These are phyloP conservation scores for Parathielavia hyrcaniae DNA, from an alignment of 495 filamentous ascomycete species.

Conservation along the genomic window DNA sequence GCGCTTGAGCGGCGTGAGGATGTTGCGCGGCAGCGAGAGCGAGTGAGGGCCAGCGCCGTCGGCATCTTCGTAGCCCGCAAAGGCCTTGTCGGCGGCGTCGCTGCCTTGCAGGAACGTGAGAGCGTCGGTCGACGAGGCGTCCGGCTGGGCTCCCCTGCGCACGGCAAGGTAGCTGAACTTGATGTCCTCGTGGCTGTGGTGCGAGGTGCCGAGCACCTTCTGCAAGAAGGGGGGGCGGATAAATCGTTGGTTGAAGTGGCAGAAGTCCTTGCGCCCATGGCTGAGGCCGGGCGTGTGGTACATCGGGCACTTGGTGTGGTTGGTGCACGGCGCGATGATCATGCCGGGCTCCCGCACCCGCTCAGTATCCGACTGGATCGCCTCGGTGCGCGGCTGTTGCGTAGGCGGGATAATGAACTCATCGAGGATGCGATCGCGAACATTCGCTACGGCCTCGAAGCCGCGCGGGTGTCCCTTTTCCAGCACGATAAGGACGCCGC, in stretches of 20 bases:
- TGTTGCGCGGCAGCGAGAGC: slow-evolving; percentile 66
- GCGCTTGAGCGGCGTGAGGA: slow-evolving; percentile 78
- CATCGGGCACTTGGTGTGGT: slow-evolving; percentile 83
- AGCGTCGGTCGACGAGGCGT: neutral
- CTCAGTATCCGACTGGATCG: slow-evolving; percentile 22
- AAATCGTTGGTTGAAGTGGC: slow-evolving; percentile 84
- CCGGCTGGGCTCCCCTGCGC: slow-evolving; percentile 54
- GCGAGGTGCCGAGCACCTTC: slow-evolving; percentile 58
- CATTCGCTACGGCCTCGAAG: slow-evolving; percentile 85
- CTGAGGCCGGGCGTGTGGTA: slow-evolving; percentile 62
- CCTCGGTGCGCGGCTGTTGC: slow-evolving; percentile 33
- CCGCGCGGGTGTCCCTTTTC: slow-evolving; percentile 90
- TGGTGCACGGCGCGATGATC: slow-evolving; percentile 95
- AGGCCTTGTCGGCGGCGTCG: slow-evolving; percentile 33
- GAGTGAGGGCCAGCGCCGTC: slow-evolving; percentile 42
- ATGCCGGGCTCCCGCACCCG: slow-evolving; percentile 61
- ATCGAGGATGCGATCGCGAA: slow-evolving; percentile 68
- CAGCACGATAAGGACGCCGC: slow-evolving; percentile 78
- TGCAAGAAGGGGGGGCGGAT: slow-evolving; percentile 79
- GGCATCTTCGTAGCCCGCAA: slow-evolving; percentile 38
- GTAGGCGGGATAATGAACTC: slow-evolving; percentile 65
- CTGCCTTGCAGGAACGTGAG: slow-evolving; percentile 20
- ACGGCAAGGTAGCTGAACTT: slow-evolving; percentile 83
- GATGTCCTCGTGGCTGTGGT: slow-evolving; percentile 83
- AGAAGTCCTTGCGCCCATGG: slow-evolving; percentile 76